Conservation (phyloP, 495 filamentous ascomycete genomes). For the Aspergillus carlsbadensis region DNA sequence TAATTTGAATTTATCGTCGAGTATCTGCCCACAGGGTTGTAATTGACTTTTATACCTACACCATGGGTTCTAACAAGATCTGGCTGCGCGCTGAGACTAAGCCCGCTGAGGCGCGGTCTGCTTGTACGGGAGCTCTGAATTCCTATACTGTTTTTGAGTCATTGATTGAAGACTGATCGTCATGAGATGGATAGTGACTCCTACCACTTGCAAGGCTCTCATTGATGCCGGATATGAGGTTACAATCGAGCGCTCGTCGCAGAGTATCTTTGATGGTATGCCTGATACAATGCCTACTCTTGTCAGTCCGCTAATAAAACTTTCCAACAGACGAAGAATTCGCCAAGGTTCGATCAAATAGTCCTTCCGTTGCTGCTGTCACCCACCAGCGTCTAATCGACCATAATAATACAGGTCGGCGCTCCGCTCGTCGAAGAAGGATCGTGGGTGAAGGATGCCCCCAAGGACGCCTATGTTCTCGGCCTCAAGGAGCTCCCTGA, state of each 20-base stretch:
- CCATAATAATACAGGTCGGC: conserved; percentile 46
- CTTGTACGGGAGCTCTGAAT: conserved; percentile 31
- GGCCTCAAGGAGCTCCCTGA: conserved; percentile 94
- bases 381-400: background rate
- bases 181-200: conserved; percentile 51
- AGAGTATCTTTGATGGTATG: conserved; percentile 80
- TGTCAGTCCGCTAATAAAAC: background rate
- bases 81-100: conserved; percentile 51
- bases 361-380: background rate
- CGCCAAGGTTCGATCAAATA: conserved; percentile 34
- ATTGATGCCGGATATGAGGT: conserved; percentile 82
- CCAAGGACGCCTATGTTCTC: conserved; percentile 78
- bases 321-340: conserved; percentile 50
- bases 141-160: conserved; percentile 6
- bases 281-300: background rate
- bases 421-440: conserved; percentile 77
- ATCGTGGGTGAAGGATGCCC: conserved; percentile 72
- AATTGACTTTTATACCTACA: conserved; percentile 15
- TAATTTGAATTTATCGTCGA: conserved; percentile 1
- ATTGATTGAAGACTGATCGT: conserved; percentile 14
- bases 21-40: background rate
- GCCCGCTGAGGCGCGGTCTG: conserved; percentile 49
- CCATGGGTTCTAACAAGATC: conserved; percentile 46
- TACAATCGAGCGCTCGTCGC: conserved; percentile 74
- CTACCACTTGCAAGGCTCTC: conserved; percentile 72